Evolutionary conservation across 164 flowering plant genomes (phyloP), one percentile per base, ranked within the genome.

Genomic region (Cinnamomum chago): DNA sequence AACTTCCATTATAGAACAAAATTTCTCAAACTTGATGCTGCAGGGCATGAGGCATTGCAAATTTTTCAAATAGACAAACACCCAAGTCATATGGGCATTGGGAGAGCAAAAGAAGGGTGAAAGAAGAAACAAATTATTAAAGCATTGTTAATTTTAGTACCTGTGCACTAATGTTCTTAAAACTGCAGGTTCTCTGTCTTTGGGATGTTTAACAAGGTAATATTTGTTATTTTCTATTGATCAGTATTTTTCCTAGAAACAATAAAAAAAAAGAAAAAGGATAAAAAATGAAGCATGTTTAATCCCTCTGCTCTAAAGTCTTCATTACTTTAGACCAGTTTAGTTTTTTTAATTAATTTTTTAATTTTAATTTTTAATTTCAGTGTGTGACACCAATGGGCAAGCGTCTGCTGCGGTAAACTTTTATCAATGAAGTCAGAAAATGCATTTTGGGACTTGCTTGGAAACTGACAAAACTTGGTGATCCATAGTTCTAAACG

Each of bases 51-150:
- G 75, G 92, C 95, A 69, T 81, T 96, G 80, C 99, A 93, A 82
- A 92, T 96, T 78, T 93, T 94, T 79, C 99, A 94, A 83, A 82
- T 81, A 25, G 99, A 96, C 84, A 96, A 96, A 78, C 99, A 96
- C 81, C 97, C 99, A 65, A 96, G 98, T 82, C 96, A 91, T 79
- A 95, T 95, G 99, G 99, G 99, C 51, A 95, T 95, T 78, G 99
- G 99, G 64, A 89, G 95, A 85, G 87, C 98, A 73, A 95, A 95
- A 85, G 98, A 95, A 90, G 98, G 99, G 99, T 93, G 84, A 76
- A n/a, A 55, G 47, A 25, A 74, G 58, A 62, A 71, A 51, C 6
- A 60, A 51, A 5, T 51, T 74, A 22, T 70, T 7, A 20, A 17
- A 35, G 58, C 17, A 27, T 62, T 65, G 65, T 27, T 30, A n/a